Conservation (phyloP, 139 green algal genomes). For the Ettlia oleoabundans region DNA sequence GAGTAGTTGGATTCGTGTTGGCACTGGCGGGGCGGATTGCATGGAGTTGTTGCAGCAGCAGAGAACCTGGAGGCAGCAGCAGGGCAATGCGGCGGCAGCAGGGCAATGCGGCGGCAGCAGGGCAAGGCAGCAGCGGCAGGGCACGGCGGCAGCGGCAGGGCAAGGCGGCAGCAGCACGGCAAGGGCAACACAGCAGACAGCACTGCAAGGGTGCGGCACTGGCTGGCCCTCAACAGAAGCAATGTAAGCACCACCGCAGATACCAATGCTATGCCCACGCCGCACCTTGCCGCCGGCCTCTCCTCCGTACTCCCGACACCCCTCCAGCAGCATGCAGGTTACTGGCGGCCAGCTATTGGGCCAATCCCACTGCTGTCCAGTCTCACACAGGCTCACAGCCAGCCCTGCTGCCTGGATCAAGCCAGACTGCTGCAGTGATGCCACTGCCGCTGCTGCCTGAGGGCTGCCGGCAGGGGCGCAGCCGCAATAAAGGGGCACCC, state of each 20-base stretch:
- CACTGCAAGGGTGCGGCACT: no score
- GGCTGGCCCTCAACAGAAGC: no score
- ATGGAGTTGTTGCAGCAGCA: no score
- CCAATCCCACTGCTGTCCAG: constrained; percentile 95
- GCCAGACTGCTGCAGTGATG: constrained; percentile 40
- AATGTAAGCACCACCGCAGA: neutral
- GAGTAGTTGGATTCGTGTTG: no score
- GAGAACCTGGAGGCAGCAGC: no score
- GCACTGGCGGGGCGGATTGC: no score
- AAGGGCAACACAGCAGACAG: neutral
- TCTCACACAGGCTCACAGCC: constrained; percentile 62
- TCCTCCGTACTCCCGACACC: constrained; percentile 14
- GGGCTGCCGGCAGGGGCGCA: neutral
- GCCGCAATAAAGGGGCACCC: constrained; percentile 84
- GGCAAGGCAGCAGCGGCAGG: no score
- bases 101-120: no score
- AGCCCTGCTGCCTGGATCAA: constrained; percentile 65
- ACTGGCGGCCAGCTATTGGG: constrained; percentile 95
- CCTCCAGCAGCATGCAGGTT: constrained; percentile 79
- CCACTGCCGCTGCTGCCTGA: constrained; percentile 26
- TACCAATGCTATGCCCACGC: no score
- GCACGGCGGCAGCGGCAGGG: no score
- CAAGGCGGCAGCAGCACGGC: constrained; percentile 8
- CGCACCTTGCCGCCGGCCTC: constrained; percentile 13
- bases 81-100: no score